Base-by-base conservation (phyloP, 2,329 filamentous ascomycete species). In the Cladosporium sp. region DNA sequence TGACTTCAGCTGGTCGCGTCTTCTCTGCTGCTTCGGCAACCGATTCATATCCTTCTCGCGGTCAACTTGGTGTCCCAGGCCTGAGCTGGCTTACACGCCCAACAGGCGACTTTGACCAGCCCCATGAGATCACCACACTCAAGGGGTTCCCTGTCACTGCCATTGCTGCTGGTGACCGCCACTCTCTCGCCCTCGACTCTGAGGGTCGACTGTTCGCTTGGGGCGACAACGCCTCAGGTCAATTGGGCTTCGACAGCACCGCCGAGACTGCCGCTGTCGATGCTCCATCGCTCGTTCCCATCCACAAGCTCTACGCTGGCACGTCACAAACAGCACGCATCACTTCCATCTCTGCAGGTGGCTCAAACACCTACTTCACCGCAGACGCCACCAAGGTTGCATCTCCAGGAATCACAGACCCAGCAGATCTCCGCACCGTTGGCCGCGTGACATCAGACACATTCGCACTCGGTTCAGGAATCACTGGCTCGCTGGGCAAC, bases 211-310 rank as follows among this genome's bases (percentile, higher is more conserved):
- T 95, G 18, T 97, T 95, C 77, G 84, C 88, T 7, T 98, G 96
- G 79, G 95, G 95, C 43, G 93, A 98, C 77, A 98, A 98, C 79
- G 88, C 89, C 0, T 86, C 87, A 51, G 95, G 95, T n/a, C 95
- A 98, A 77, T 84, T 98, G 3, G 94, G 94, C n/a, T 88, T 94
- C 71, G 87, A 92, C 59, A 86, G 85, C 62, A 87, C 88, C 58
- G 76, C 85, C 0, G 85, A 89, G 30, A 81, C 86, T 18, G 82
- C 86, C 8, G 85, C 81, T 65, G 81, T 91, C 26, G 91, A 94
- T 69, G 84, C 84, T 0, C 93, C 95, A 0, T 86, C 88, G 3
- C 84, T 89, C 6, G 76, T 98, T 2, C 86, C 91, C 0, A 85
- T 91, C 46, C 85, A 87, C 67, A 86, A 85, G 67, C 86, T 96